A percentile compares a stretch with the other conserved stretches of the same genome.
phyloP scores from a whole-genome alignment of 2,329 filamentous ascomycete species.

The Diaporthe batatas region DNA sequence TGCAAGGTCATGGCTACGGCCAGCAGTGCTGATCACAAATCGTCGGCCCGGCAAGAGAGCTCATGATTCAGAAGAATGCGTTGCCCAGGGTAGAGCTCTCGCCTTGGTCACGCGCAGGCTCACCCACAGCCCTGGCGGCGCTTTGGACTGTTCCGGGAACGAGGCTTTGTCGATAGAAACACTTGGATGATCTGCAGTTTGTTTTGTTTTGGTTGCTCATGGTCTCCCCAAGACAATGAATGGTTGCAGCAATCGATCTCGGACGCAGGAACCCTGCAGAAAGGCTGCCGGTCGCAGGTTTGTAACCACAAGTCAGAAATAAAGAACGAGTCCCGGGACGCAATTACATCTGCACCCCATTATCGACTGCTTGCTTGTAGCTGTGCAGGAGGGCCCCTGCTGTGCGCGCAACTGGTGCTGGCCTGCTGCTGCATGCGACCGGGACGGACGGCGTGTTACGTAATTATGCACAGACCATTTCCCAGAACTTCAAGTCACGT shows the following conservation, averaged over 20 bases:
- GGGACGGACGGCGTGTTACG: not conserved
- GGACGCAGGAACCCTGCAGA: constrained; percentile 69
- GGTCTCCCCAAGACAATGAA: constrained; percentile 82
- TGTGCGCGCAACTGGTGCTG: not conserved
- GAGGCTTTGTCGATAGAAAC: constrained; percentile 93
- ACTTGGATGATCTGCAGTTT: constrained; percentile 75
- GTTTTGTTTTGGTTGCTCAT: constrained; percentile 77
- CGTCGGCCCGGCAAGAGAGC: constrained; percentile 82
- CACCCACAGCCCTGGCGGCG: constrained; percentile 75
- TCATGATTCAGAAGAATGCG: constrained; percentile 77
- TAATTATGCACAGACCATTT: constrained; percentile 26
- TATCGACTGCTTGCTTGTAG: not conserved
- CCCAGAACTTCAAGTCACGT: not conserved
- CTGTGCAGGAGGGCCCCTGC: not conserved
- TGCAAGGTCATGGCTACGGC: constrained; percentile 86
- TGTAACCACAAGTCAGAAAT: constrained; percentile 63
- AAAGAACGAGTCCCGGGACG: constrained; percentile 47
- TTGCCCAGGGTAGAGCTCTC: constrained; percentile 66
- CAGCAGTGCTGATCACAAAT: constrained; percentile 87
- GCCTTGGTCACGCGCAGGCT: constrained; percentile 66
- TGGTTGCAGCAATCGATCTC: constrained; percentile 84
- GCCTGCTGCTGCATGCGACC: not conserved
- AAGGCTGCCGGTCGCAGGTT: constrained; percentile 92
- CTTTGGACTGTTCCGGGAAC: too few species aligned
- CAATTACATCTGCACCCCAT: not conserved